Percentiles rank a stretch among this genome's conserved stretches.
Conservation (phyloP, 2,329 filamentous ascomycete species). For the Chrysosporium keratinophilum region DNA sequence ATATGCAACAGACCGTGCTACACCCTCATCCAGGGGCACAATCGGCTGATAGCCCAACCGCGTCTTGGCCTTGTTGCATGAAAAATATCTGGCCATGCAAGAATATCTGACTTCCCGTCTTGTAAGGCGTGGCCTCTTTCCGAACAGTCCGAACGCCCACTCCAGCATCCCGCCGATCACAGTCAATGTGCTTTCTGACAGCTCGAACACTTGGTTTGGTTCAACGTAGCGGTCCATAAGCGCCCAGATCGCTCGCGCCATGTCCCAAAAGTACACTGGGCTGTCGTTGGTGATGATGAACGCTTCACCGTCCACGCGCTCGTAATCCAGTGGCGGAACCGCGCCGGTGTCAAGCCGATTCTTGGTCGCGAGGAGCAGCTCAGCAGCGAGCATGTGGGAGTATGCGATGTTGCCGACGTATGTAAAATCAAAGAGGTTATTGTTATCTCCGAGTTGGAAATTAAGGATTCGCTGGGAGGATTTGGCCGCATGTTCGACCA, state of each 20-base stretch:
- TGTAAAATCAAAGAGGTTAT: constrained; percentile 61
- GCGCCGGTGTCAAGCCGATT: constrained; percentile 34
- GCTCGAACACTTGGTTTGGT: constrained; percentile 32
- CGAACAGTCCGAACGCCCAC: constrained; percentile 33
- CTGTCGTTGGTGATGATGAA: constrained; percentile 87
- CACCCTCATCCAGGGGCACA: constrained; percentile 38
- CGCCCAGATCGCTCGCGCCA: constrained; percentile 65
- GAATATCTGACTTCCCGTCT: constrained; percentile 38
- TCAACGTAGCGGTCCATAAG: constrained; percentile 37
- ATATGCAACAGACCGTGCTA: constrained; percentile 37
- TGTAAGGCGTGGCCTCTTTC: constrained; percentile 39
- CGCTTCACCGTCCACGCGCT: constrained; percentile 70
- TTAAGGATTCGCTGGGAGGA: constrained; percentile 41
- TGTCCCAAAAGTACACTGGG: constrained; percentile 86
- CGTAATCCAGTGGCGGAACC: constrained; percentile 57
- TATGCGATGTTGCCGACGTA: constrained; percentile 62
- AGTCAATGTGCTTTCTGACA: constrained; percentile 33
- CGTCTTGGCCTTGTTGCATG: constrained; percentile 38
- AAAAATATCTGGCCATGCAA: constrained; percentile 41
- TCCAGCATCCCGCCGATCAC: constrained; percentile 36
- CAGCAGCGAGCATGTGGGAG: constrained; percentile 71
- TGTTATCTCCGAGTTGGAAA: constrained; percentile 62
- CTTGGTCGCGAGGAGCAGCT: constrained; percentile 49
- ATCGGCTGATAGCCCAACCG: constrained; percentile 38
- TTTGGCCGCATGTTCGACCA: constrained; percentile 60